Conservation (phyloP, 2,329 filamentous ascomycete genomes). For the Nemania bipapillata region DNA sequence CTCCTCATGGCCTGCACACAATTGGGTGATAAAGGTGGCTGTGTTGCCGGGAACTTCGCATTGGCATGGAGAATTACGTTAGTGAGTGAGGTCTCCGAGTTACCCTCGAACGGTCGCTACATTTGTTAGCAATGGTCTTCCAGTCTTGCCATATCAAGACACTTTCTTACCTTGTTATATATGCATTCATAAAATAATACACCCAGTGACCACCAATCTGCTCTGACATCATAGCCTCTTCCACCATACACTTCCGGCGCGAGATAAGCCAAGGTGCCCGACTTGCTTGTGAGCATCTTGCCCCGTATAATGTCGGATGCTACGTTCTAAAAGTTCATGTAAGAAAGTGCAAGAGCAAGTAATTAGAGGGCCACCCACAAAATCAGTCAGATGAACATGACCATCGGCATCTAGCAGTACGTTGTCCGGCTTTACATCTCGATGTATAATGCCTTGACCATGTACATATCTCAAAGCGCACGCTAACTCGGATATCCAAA, state of each 20-base stretch:
- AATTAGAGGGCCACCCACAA: constrained; percentile 68
- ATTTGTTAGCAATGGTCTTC: constrained; percentile 47
- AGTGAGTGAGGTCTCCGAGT: constrained; percentile 81
- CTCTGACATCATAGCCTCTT: constrained; percentile 86
- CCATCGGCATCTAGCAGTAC: constrained; percentile 87
- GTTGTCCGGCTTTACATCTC: constrained; percentile 93
- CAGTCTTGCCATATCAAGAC: neutral
- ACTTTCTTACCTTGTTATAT: constrained; percentile 84
- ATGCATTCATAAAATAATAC: constrained; percentile 99
- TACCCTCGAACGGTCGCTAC: constrained; percentile 91
- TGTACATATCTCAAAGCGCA: constrained; percentile 92
- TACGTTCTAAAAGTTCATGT: constrained; percentile 77
- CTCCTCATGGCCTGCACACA: constrained; percentile 90
- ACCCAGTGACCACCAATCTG: constrained; percentile 98
- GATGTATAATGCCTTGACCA: constrained; percentile 85
- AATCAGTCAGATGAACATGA: constrained; percentile 97
- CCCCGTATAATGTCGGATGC: constrained; percentile 89
- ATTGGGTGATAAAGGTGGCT: constrained; percentile 85
- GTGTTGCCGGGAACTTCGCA: constrained; percentile 91
- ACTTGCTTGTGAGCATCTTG: constrained; percentile 90
- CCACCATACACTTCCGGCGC: constrained; percentile 95
- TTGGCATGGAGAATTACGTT: constrained; percentile 82
- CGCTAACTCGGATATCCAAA: constrained; percentile 95
- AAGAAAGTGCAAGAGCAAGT: constrained; percentile 39
- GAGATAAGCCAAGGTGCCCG: constrained; percentile 93